These are phyloP conservation scores for Tritrichomonas musculus DNA, from an alignment of 208 protist species.

Conservation along the genomic window DNA sequence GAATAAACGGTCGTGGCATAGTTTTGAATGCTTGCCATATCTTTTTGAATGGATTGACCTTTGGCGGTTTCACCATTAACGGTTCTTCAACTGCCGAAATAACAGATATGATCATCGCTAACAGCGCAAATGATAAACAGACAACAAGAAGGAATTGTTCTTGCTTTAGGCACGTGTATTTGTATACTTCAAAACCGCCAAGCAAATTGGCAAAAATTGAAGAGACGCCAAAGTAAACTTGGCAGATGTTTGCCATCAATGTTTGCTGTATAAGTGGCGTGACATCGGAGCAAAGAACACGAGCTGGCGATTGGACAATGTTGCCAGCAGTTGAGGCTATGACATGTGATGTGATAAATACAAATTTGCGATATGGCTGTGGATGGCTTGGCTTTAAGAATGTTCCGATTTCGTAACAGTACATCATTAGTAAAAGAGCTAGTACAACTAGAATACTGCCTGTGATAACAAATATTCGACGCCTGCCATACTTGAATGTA, in stretches of 20 bases:
- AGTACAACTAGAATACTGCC: background rate
- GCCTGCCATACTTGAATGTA: background rate
- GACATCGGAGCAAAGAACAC: background rate
- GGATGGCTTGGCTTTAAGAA: no score
- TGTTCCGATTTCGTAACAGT: no score
- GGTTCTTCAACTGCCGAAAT: background rate
- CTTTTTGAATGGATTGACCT: background rate
- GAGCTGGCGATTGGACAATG: no score
- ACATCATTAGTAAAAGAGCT: background rate
- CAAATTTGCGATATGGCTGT: no score
- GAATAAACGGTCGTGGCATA: background rate
- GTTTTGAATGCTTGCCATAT: background rate
- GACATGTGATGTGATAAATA: no score
- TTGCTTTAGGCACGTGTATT: background rate
- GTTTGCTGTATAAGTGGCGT: background rate
- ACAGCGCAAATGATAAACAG: background rate
- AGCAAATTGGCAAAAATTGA: background rate
- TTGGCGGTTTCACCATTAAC: background rate
- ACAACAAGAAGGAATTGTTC: background rate
- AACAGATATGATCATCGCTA: background rate
- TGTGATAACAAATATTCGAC: background rate
- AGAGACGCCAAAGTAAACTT: background rate
- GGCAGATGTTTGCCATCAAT: background rate
- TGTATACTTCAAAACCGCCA: background rate
- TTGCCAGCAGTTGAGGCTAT: no score